Base-by-base conservation (phyloP, 208 protist genomes). In the Novymonas esmeraldas region DNA sequence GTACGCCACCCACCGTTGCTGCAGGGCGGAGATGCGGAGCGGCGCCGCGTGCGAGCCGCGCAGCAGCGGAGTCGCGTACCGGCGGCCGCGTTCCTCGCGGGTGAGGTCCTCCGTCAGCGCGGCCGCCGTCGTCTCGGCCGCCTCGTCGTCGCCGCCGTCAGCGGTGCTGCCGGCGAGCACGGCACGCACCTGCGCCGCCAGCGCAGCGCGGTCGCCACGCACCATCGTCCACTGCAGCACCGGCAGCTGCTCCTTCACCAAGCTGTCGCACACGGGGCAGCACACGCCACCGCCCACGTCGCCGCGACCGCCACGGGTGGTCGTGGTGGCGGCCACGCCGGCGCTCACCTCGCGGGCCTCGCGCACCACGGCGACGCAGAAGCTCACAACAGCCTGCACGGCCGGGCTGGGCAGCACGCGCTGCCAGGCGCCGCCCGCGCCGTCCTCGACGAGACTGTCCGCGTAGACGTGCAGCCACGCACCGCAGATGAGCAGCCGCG, bases 401-500 rank as follows among this genome's bases (percentile, higher is more conserved):
- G 49, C 33, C 2, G 72, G 51, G 16, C 51, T 75, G 4, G 70
- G 14, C 45, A 52, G 61, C 34, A 75, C 54, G 18, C 70, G 54
- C 14, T 60, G 70, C 28, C 24, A 38, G 26, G 28, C 29, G 29
- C 6, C 38, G 26, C 29, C 20, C 16, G 6, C 48, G 3, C 42
- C 36, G 36, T 48, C 31, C 33, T 62, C 55, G 0, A 69, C 22
- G 22, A 80, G 65, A 26, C 56, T 48, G 28, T 85, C 79, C 4
- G 69, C 74, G 58, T 87, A 81, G 36, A 77, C 69, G 6, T 57
- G 54, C 18, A 91, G 64, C 88, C 88, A 94, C 48, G 83, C 51
- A 42, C 75, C 78, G 45, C 80, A 83, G 22, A 91, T 70, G 26
- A 94, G 66, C 65, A 94, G 63, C 2, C 88, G 82, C 26, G 63